phyloP scores from a whole-genome alignment of 495 filamentous ascomycete species.

The Penicillium arizonense region DNA sequence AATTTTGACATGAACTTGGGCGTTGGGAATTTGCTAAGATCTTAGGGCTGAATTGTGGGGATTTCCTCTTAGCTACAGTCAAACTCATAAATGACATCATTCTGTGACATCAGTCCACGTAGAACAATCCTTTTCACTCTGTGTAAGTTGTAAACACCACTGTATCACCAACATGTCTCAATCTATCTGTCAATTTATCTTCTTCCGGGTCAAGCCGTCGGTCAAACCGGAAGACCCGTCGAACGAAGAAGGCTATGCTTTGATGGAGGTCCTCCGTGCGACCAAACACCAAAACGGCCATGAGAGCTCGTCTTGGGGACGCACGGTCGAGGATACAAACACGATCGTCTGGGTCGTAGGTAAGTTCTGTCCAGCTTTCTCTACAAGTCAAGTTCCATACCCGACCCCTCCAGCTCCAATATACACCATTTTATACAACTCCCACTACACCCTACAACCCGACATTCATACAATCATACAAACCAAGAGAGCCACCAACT shows the following conservation, averaged over 20 bases:
- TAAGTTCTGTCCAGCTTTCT: slow-evolving; percentile 11
- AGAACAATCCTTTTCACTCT: neutral
- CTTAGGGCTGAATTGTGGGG: too few species aligned
- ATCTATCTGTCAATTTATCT: slow-evolving; percentile 37
- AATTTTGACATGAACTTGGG: neutral
- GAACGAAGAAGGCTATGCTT: slow-evolving; percentile 30
- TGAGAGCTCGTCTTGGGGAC: slow-evolving; percentile 39
- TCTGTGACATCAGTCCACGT: slow-evolving; percentile 16
- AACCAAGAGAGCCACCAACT: neutral
- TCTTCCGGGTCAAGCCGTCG: slow-evolving; percentile 35
- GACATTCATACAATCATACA: too few species aligned
- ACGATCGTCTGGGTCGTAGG: slow-evolving; percentile 41
- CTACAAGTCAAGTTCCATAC: neutral
- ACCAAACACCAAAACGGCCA: slow-evolving; percentile 37
- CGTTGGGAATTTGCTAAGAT: neutral
- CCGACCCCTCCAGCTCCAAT: neutral
- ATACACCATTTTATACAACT: neutral
- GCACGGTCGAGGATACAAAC: slow-evolving; percentile 35
- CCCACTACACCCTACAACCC: neutral
- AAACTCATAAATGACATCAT: slow-evolving; percentile 5
- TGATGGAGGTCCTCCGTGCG: slow-evolving; percentile 27
- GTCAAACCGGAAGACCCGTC: slow-evolving; percentile 42
- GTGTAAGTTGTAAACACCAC: neutral
- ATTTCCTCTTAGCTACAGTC: too few species aligned
- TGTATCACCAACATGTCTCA: slow-evolving; percentile 17